Evolutionary conservation across 805 yeast genomes (phyloP).

Genomic region (Saturnispora galanensis): DNA sequence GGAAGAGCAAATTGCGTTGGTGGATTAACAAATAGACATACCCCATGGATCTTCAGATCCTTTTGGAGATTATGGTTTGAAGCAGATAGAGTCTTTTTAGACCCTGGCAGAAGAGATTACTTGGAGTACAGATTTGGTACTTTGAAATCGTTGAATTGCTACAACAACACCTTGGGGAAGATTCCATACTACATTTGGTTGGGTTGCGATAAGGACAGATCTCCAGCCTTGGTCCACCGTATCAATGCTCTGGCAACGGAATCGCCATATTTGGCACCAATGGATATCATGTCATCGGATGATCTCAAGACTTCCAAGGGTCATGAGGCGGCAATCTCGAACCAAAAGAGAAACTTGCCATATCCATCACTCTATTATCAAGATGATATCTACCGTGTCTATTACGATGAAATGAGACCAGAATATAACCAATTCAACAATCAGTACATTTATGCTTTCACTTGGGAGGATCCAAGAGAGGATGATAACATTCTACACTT

Average conservation of each 20-base stretch:
- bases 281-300: conserved; percentile 20
- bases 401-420: conserved; percentile 62
- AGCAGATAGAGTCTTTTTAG: conserved; percentile 69
- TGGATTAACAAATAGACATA: conserved; percentile 60
- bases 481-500: conserved; percentile 59
- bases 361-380: conserved; percentile 78
- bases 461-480: conserved; percentile 87
- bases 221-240: conserved; percentile 39
- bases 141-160: conserved; percentile 58
- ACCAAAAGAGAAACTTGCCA: conserved; percentile 56
- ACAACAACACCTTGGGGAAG: conserved; percentile 55
- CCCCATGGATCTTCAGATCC: conserved; percentile 67
- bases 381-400: conserved; percentile 67
- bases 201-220: conserved; percentile 56
- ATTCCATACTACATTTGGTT: conserved; percentile 82
- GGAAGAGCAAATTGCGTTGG: conserved; percentile 71
- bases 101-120: conserved; percentile 73
- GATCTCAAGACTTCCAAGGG: conserved; percentile 50
- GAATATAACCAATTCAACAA: conserved; percentile 62
- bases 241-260: conserved; percentile 70
- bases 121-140: conserved; percentile 79
- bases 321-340: conserved; percentile 62
- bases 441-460: conserved; percentile 78
- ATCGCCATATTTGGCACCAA: conserved; percentile 71
- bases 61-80: conserved; percentile 89